Base-by-base conservation (phyloP, 192 early-diverging fungal genomes). In the Podila verticillata region DNA sequence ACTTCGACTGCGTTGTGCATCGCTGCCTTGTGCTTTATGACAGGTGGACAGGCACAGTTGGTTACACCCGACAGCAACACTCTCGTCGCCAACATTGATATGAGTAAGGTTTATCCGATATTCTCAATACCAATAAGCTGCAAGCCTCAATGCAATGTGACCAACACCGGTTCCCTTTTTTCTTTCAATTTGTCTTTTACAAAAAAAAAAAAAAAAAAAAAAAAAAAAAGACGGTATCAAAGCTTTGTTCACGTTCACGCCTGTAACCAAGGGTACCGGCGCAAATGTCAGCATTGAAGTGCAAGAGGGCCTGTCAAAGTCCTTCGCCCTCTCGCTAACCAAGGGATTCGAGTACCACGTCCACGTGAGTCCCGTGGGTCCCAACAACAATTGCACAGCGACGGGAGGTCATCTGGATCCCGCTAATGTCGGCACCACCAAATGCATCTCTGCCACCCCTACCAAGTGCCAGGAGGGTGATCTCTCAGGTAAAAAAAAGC, bases 301-400 rank as follows among this genome's bases (percentile, higher is more conserved):
- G 17, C 39, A 24, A 39, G n/a, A 26, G 9, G 72, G 72, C 1
- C 65, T 74, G 10, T 3, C 60, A 10, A 65, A 30, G 34, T 13
- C 32, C 28, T 31, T 47, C 36, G 72, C 65, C 8, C n/a, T 47
- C 32, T 47, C 47, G 5, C 72, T 59, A n/a, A 34, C 47, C 0
- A 64, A 31, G 24, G 72, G 72, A 5, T 74, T 67, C 28, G 72
- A 74, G 35, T 74, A 74, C 48, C 72, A 74, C 24, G 44, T 74
- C 49, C 72, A 74, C 15, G 59, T 56, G 24, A 62, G 57, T 7
- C 72, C 48, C 6, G 72, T 74, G 0, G 60, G 71, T 10, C 71
- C 72, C 15, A 32, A 26, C 10, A 66, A 60, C 24, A 49, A 74
- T 19, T 74, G 72, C 19, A 32, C 24, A 48, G 60, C 72, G 19